A percentile compares a stretch with the other conserved stretches of the same genome.
Evolutionary conservation across 2,329 filamentous ascomycete genomes (phyloP).

Genomic region (Rachicladosporium sp.): DNA sequence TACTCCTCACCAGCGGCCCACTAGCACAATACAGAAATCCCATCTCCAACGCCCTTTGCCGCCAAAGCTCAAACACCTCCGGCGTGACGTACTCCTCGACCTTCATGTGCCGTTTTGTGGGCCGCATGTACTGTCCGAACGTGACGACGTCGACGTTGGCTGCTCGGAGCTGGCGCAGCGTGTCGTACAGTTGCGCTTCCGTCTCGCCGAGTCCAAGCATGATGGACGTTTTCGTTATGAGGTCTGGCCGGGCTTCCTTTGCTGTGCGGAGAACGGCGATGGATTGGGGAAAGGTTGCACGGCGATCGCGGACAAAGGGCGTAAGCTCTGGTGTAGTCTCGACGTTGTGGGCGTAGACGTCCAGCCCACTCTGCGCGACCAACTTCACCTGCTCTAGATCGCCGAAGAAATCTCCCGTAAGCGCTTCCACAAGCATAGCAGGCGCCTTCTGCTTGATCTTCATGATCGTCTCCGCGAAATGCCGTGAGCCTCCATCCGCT

Average conservation of each 20-base stretch:
- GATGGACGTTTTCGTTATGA: constrained; percentile 97
- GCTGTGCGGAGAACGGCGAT: constrained; percentile 67
- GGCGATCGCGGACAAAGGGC: constrained; percentile 75
- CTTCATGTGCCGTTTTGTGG: constrained; percentile 94
- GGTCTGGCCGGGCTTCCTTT: constrained; percentile 60
- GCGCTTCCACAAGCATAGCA: constrained; percentile 64
- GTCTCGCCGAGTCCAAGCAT: constrained; percentile 94
- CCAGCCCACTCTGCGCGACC: constrained; percentile 76
- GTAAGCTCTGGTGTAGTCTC: constrained; percentile 90
- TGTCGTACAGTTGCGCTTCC: constrained; percentile 73
- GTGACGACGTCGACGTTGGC: constrained; percentile 86
- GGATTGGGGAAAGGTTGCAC: constrained; percentile 81
- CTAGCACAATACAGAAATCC: constrained; percentile 95
- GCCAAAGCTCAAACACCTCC: constrained; percentile 83
- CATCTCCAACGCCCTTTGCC: constrained; percentile 78
- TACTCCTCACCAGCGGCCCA: constrained; percentile 82
- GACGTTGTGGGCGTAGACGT: constrained; percentile 95
- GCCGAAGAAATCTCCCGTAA: constrained; percentile 80
- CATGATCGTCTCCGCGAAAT: constrained; percentile 88
- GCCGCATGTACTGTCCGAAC: constrained; percentile 99
- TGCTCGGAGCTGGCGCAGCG: constrained; percentile 68
- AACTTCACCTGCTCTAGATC: constrained; percentile 75
- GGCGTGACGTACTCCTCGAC: constrained; percentile 93
- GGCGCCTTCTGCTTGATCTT: constrained; percentile 71
- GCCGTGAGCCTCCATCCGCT: constrained; percentile 70